These are phyloP conservation scores for Dactylellina sp. DNA, from an alignment of 2,329 filamentous ascomycete species.

Conservation along the genomic window DNA sequence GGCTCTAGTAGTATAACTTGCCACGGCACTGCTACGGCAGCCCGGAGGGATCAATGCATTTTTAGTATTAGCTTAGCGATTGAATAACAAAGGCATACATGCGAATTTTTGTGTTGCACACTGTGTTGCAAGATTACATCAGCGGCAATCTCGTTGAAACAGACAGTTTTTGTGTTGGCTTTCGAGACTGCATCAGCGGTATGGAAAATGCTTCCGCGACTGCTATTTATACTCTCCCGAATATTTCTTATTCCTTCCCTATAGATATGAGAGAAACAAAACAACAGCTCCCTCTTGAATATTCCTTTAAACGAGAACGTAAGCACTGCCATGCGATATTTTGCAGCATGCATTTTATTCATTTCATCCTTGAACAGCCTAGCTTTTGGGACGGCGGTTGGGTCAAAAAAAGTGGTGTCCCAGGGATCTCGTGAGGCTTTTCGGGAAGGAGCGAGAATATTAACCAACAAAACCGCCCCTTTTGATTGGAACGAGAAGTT, in stretches of 20 bases:
- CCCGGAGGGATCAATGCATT: too few relatives aligned
- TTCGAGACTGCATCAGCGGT: too few relatives aligned
- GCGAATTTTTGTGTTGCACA: too few relatives aligned
- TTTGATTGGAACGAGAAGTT: constrained; percentile 44
- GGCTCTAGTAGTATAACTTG: too few relatives aligned
- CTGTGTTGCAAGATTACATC: too few relatives aligned
- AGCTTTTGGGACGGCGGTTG: neutral
- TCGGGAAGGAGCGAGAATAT: constrained; percentile 54
- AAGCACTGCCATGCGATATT: constrained; percentile 10
- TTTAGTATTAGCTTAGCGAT: too few relatives aligned
- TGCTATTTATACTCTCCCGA: constrained; percentile 2
- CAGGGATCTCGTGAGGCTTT: constrained; percentile 32
- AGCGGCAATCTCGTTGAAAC: neutral
- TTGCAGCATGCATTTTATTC: neutral
- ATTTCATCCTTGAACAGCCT: neutral
- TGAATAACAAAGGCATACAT: too few relatives aligned
- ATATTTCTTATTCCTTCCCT: neutral
- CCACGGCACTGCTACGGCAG: too few relatives aligned
- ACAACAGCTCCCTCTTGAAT: constrained; percentile 9
- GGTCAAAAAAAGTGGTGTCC: neutral
- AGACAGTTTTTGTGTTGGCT: too few relatives aligned
- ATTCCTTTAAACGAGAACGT: constrained; percentile 12
- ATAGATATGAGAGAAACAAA: neutral
- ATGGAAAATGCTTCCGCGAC: neutral
- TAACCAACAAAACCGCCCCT: constrained; percentile 14